phyloP scores from a whole-genome alignment of 2,329 filamentous ascomycete genomes.

The Curvularia sp. region DNA sequence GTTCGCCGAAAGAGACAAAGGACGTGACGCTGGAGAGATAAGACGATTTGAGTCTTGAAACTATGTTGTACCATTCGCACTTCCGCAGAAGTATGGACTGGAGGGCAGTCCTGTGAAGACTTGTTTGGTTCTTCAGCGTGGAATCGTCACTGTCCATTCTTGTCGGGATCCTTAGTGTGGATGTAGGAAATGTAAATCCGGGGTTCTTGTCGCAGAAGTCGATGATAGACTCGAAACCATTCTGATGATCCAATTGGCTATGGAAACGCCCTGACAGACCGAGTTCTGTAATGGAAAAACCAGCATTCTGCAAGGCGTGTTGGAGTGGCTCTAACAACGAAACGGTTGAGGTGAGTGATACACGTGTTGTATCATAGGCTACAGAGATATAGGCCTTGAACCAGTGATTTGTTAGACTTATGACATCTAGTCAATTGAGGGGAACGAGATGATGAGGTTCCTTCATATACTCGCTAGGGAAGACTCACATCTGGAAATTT shows the following conservation, averaged over 20 bases:
- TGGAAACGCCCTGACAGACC: background rate
- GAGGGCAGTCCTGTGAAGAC: background rate
- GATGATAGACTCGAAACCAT: background rate
- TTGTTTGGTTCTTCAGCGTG: background rate
- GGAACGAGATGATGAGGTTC: background rate
- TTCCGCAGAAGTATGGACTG: background rate
- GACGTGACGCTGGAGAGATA: background rate
- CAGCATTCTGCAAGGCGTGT: background rate
- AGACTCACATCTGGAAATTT: constrained; percentile 2
- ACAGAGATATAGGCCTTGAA: background rate
- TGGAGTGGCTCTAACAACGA: background rate
- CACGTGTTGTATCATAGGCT: background rate
- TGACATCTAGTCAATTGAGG: background rate
- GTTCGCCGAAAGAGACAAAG: background rate
- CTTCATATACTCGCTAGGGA: too few relatives aligned
- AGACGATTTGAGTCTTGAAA: background rate
- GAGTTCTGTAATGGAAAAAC: background rate
- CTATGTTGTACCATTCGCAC: background rate
- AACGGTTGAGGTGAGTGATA: background rate
- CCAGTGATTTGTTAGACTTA: background rate
- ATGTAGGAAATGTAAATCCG: background rate
- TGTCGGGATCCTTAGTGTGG: background rate
- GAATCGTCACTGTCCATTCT: background rate
- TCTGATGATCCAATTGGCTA: background rate
- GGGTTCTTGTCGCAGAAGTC: background rate